Percentiles rank a stretch among this genome's conserved stretches.
phyloP scores from a whole-genome alignment of 805 yeast genomes.

The Kregervanrija pseudodelftensis region DNA sequence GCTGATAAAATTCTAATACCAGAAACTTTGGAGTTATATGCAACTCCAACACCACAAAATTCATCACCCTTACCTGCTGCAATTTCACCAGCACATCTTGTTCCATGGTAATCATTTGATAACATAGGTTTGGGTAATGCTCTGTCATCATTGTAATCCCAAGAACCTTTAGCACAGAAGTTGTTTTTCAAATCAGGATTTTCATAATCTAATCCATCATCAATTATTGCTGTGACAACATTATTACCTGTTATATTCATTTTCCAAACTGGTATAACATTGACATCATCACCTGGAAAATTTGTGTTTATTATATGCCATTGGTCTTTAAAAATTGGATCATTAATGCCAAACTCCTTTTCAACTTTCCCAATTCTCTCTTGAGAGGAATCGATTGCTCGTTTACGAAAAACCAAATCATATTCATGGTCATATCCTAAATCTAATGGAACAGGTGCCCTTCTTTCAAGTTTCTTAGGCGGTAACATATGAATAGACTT shows the following conservation, averaged over 20 bases:
- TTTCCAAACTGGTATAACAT: constrained; percentile 80
- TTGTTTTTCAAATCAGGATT: constrained; percentile 64
- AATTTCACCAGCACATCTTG: constrained; percentile 96
- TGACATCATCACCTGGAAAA: constrained; percentile 77
- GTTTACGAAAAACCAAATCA: constrained; percentile 4
- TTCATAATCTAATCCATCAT: constrained; percentile 88
- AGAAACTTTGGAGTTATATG: constrained; percentile 75
- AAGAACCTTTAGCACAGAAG: constrained; percentile 74
- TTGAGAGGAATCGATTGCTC: constrained; percentile 46
- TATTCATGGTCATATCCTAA: neutral
- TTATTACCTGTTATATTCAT: constrained; percentile 77
- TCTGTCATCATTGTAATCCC: constrained; percentile 82
- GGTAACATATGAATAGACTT: constrained; percentile 48
- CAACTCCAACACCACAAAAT: constrained; percentile 96
- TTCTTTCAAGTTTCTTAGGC: constrained; percentile 43
- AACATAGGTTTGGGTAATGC: constrained; percentile 75
- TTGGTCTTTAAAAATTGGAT: constrained; percentile 77
- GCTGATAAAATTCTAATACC: constrained; percentile 89
- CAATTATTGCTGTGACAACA: constrained; percentile 80
- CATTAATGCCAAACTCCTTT: constrained; percentile 55
- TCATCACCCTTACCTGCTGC: constrained; percentile 79
- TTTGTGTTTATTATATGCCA: constrained; percentile 85
- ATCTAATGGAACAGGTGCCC: constrained; percentile 46
- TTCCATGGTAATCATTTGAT: constrained; percentile 85
- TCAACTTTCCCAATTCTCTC: constrained; percentile 38